Percentiles rank a stretch among this genome's conserved stretches.
These are phyloP conservation scores for Plenodomus tracheiphilus DNA, from an alignment of 2,329 filamentous ascomycete species.

Conservation along the genomic window DNA sequence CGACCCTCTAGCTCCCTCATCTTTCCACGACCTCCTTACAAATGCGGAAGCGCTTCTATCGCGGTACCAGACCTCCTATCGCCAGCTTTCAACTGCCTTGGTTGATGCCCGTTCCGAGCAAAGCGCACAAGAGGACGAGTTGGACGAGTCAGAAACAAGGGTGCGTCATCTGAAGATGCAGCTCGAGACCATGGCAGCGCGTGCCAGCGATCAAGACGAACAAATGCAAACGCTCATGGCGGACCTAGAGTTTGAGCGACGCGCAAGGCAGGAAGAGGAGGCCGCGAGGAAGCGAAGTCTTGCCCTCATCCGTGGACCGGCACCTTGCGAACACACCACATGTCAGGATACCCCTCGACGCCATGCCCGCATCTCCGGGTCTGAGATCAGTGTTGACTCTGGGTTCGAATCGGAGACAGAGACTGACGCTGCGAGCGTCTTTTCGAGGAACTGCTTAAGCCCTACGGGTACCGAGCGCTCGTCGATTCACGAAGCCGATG, in stretches of 20 bases:
- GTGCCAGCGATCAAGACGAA: conserved; percentile 59
- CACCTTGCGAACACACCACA: conserved; percentile 18
- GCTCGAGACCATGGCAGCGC: conserved; percentile 62
- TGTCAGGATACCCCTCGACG: conserved; percentile 24
- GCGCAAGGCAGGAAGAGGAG: conserved; percentile 40
- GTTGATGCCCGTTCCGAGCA: conserved; percentile 58
- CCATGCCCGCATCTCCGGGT: conserved; percentile 41
- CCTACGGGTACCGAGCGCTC: conserved; percentile 39
- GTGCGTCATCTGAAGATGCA: conserved; percentile 63
- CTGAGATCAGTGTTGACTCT: conserved; percentile 54
- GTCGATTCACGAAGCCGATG: conserved; percentile 41
- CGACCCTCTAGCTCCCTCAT: conserved; percentile 55
- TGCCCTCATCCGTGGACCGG: conserved; percentile 28
- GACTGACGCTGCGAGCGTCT: conserved; percentile 50
- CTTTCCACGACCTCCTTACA: conserved; percentile 60
- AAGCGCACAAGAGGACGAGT: conserved; percentile 62
- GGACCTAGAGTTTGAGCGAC: conserved; percentile 40
- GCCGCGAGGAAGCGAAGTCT: conserved; percentile 38
- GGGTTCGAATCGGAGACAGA: conserved; percentile 64
- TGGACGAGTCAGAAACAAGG: conserved; percentile 62
- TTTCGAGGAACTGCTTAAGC: conserved; percentile 45
- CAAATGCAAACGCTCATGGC: conserved; percentile 50
- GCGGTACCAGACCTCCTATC: conserved; percentile 61
- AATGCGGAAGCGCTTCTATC: conserved; percentile 60
- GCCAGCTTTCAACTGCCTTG: conserved; percentile 47